These are phyloP conservation scores for Primulina huaijiensis DNA, from an alignment of 257 asterid species.

Conservation along the genomic window DNA sequence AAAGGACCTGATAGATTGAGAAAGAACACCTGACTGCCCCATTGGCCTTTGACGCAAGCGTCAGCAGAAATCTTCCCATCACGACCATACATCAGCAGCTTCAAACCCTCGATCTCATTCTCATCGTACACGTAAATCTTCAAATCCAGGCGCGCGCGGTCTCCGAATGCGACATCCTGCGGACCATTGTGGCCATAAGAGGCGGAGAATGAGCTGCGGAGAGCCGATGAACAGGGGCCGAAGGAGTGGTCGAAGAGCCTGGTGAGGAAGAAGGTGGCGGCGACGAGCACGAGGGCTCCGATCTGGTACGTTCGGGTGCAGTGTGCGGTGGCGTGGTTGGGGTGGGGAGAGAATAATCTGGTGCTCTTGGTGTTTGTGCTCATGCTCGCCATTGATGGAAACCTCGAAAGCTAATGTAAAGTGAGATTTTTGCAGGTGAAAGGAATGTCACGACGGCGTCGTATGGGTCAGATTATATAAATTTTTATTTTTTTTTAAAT, in stretches of 20 bases:
- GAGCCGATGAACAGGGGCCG: conserved; percentile 32
- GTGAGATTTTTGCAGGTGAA: neutral
- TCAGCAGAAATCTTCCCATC: conserved; percentile 68
- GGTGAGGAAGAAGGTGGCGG: conserved; percentile 75
- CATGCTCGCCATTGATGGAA: conserved; percentile 33
- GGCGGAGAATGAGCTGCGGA: conserved; percentile 26
- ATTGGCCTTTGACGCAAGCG: conserved; percentile 85
- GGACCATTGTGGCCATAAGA: conserved; percentile 11
- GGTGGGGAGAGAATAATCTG: conserved; percentile 32
- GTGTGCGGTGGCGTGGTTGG: conserved; percentile 29
- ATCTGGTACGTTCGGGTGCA: conserved; percentile 82
- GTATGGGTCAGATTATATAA: no score
- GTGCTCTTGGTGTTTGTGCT: conserved; percentile 37
- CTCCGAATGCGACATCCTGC: conserved; percentile 32
- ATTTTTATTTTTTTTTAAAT: no score
- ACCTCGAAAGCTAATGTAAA: neutral
- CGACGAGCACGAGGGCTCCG: conserved; percentile 67
- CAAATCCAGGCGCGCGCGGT: conserved; percentile 37
- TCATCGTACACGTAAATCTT: conserved; percentile 89
- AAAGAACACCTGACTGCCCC: conserved; percentile 81
- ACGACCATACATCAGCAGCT: conserved; percentile 68
- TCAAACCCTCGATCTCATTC: conserved; percentile 71
- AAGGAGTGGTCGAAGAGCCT: conserved; percentile 63
- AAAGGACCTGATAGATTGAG: no score
- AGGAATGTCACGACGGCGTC: neutral